Evolutionary conservation across 139 green algal genomes (phyloP), one percentile per base, ranked within the genome.

Genomic region (Pseudopediastrum boryanum): DNA sequence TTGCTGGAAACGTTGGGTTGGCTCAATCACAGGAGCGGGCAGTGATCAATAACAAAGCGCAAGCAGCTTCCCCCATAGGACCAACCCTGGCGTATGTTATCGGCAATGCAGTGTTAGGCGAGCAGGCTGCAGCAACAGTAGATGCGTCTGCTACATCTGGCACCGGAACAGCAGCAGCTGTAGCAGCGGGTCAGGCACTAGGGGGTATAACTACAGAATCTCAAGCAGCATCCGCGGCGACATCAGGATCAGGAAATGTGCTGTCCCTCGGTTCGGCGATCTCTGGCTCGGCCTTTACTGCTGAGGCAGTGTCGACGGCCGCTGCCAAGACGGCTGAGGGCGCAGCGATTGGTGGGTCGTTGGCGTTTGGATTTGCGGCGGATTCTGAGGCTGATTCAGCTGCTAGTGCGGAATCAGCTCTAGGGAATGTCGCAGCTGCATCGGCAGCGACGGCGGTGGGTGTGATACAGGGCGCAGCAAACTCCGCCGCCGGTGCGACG

Each of bases 331-430:
- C 75, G n/a, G 42, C 9, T n/a, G 31, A 81, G 1, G 75, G 75
- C 44, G 21, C 33, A 23, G 44, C 75, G 4, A 25, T 67, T 1
- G 58, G 35, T 10, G 19, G 33, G 2, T 81, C 74, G 23, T 63
- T 33, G 46, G 61, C 74, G 25, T 44, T 36, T 31, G 62, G 62
- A 2, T 0, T 73, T 13, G 50, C 62, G 9, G 74, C 29, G 36
- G 74, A 81, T 10, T 19, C 74, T 2, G 51, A 38, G 1, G 74
- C 74, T 25, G 74, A 81, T 50, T 67, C 74, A 12, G 74, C 74
- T 36, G 65, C 74, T 8, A 59, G 35, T n/a, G 74, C 74, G 13
- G 74, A 61, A 36, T 67, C 74, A 35, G 63, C 74, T 63, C 48
- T 46, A 35, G 74, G 74, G 27, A 81, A 81, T 38, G 61, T 51